A percentile compares a stretch with the other conserved stretches of the same genome.
phyloP scores from a whole-genome alignment of 2,329 filamentous ascomycete species.

The Elsinoe australis region DNA sequence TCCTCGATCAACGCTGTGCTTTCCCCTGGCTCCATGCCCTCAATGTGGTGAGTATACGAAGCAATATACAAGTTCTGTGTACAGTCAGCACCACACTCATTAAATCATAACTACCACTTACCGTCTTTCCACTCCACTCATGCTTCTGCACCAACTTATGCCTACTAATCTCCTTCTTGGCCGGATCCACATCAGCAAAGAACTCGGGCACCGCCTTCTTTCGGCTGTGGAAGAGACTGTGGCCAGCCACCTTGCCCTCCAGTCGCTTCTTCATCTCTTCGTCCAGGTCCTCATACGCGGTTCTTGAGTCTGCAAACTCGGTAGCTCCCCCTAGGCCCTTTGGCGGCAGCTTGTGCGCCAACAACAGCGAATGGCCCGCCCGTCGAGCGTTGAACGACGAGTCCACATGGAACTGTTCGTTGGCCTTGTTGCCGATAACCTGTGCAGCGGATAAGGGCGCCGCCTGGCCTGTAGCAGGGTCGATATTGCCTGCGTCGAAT shows the following conservation, averaged over 20 bases:
- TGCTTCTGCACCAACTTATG: constrained; percentile 48
- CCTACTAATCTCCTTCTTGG: constrained; percentile 32
- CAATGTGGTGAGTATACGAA: constrained; percentile 9
- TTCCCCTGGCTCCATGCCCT: background rate
- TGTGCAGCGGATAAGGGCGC: constrained; percentile 12
- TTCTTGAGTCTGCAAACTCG: constrained; percentile 47
- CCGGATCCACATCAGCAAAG: constrained; percentile 41
- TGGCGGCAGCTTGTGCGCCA: constrained; percentile 45
- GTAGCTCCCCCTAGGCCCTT: constrained; percentile 43
- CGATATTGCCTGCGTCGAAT: constrained; percentile 52
- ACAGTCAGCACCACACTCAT: background rate
- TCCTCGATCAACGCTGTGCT: background rate
- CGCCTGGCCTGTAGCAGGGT: constrained; percentile 24
- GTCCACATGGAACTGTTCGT: constrained; percentile 49
- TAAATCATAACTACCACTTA: background rate
- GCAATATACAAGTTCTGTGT: constrained; percentile 4
- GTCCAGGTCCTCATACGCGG: constrained; percentile 44
- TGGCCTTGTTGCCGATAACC: constrained; percentile 32
- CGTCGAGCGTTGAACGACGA: constrained; percentile 50
- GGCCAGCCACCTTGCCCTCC: constrained; percentile 37
- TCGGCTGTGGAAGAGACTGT: constrained; percentile 47
- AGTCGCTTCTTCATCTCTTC: constrained; percentile 31
- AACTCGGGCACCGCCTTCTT: constrained; percentile 46
- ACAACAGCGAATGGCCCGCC: constrained; percentile 46
- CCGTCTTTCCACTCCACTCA: constrained; percentile 43